A percentile compares a stretch with the other conserved stretches of the same genome.
Evolutionary conservation across 2,329 filamentous ascomycete species (phyloP).

Genomic region (Phialophora expanda): DNA sequence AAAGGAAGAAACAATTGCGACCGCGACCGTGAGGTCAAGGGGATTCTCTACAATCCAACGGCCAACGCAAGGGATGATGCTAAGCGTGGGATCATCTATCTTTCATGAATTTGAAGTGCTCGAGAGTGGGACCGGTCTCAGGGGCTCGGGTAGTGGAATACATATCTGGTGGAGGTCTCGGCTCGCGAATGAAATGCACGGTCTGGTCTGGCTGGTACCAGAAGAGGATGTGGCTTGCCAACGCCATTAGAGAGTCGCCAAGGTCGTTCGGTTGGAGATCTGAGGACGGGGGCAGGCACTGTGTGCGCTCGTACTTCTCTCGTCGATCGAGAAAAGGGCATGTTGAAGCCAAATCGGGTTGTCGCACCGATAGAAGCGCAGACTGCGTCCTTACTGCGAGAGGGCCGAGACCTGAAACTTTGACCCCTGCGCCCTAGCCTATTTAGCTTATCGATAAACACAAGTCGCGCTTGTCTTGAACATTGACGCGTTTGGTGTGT

Average conservation of each 20-base stretch:
- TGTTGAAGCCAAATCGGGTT: not conserved
- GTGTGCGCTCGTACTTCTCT: not conserved
- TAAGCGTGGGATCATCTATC: not conserved
- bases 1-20: not conserved
- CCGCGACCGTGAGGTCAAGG: not conserved
- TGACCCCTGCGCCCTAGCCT: not conserved
- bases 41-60: not conserved
- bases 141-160: conserved; percentile 3
- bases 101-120: not conserved
- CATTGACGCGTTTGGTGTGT: not conserved
- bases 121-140: conserved; percentile 4
- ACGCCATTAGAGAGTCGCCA: not conserved
- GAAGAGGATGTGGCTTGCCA: not conserved
- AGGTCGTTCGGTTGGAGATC: not conserved
- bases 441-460: conserved; percentile 1
- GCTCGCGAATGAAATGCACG: not conserved
- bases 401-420: not conserved
- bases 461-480: not conserved
- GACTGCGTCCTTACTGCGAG: not conserved
- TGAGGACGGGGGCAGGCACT: not conserved
- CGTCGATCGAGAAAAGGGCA: not conserved
- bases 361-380: too few species aligned
- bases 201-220: not conserved
- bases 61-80: conserved; percentile 2
- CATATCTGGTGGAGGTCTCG: conserved; percentile 2